These are phyloP conservation scores for Diophrys sp. DNA, from an alignment of 73 alveolate genomes.

Conservation along the genomic window DNA sequence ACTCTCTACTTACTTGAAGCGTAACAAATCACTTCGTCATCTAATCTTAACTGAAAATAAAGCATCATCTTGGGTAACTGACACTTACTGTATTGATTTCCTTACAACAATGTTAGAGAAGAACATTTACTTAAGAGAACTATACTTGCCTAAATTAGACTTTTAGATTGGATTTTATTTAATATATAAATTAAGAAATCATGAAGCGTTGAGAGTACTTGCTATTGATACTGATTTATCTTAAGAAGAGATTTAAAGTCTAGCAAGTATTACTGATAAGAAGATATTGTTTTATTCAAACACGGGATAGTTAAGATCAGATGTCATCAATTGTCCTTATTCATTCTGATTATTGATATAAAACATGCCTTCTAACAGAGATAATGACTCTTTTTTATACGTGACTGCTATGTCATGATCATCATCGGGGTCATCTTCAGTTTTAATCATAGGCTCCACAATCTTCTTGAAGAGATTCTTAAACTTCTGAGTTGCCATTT, in stretches of 20 bases:
- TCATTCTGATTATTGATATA: too few species aligned
- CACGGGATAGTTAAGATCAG: not conserved
- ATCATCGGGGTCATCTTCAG: too few species aligned
- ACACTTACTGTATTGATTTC: not conserved
- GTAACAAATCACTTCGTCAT: not conserved
- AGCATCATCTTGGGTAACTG: not conserved
- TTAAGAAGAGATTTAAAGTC: not conserved
- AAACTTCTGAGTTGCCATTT: too few species aligned
- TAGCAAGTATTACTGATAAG: not conserved
- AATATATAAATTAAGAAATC: not conserved
- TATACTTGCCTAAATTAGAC: not conserved
- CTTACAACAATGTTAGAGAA: not conserved
- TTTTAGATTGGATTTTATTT: not conserved
- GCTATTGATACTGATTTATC: not conserved
- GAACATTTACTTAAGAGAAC: not conserved
- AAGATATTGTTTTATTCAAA: not conserved
- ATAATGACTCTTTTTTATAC: too few species aligned
- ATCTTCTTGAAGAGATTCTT: too few species aligned
- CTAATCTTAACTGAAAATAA: not conserved
- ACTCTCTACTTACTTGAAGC: too few species aligned
- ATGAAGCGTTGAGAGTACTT: not conserved
- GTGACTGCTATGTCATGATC: too few species aligned
- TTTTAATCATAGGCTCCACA: too few species aligned
- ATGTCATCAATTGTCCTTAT: too few species aligned
- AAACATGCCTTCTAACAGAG: too few species aligned